Percentiles rank a stretch among this genome's conserved stretches.
phyloP scores from a whole-genome alignment of 805 yeast species.

The Ogataea parapolymorpha region DNA sequence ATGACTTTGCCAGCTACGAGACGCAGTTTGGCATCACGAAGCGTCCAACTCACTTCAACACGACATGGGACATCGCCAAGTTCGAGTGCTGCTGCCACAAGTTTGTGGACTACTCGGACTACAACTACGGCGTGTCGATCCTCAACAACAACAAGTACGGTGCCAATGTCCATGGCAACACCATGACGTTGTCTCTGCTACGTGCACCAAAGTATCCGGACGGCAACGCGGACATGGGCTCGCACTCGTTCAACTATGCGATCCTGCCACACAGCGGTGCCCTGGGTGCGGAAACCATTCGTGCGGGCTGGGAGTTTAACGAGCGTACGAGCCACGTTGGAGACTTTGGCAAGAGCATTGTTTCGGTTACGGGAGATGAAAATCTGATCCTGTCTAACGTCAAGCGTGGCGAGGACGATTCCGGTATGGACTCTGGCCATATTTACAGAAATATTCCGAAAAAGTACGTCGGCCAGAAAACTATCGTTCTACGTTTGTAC shows the following conservation, averaged over 20 bases:
- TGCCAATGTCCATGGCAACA: slow-evolving; percentile 88
- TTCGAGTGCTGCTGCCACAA: slow-evolving; percentile 95
- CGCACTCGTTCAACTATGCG: slow-evolving; percentile 79
- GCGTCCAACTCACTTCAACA: slow-evolving; percentile 92
- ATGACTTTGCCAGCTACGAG: slow-evolving; percentile 81
- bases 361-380: slow-evolving; percentile 43
- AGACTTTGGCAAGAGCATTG: slow-evolving; percentile 16
- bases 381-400: slow-evolving; percentile 70
- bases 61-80: slow-evolving; percentile 95
- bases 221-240: slow-evolving; percentile 91
- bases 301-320: slow-evolving; percentile 78
- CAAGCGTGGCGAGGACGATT: slow-evolving; percentile 86
- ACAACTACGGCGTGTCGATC: slow-evolving; percentile 80
- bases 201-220: slow-evolving; percentile 96
- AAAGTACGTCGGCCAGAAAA: slow-evolving; percentile 41
- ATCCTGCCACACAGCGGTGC: slow-evolving; percentile 77
- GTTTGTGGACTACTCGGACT: slow-evolving; percentile 88
- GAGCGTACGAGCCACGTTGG: slow-evolving; percentile 35
- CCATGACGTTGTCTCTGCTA: slow-evolving; percentile 79
- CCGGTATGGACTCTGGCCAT: slow-evolving; percentile 33
- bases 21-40: slow-evolving; percentile 90
- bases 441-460: slow-evolving; percentile 35
- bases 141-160: slow-evolving; percentile 89
- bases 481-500: slow-evolving; percentile 71
- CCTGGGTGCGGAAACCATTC: slow-evolving; percentile 61